phyloP scores from a whole-genome alignment of 2,329 filamentous ascomycete genomes.

The Sporothrix brasiliensis region DNA sequence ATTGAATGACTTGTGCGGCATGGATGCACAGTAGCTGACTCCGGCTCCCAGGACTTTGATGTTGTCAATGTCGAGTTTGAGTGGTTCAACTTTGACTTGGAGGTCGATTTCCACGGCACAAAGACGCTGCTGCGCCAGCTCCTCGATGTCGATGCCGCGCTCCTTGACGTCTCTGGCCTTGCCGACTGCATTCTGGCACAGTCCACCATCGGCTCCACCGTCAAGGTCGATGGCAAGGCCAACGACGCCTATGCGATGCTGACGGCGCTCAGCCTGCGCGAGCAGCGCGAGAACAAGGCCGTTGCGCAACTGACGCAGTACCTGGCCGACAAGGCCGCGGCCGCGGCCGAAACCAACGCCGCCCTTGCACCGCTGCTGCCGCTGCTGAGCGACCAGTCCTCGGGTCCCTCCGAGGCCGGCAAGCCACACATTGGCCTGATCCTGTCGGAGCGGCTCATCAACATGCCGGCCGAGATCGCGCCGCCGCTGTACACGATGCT shows the following conservation, averaged over 20 bases:
- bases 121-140: slow-evolving; percentile 89
- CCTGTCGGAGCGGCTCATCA: slow-evolving; percentile 91
- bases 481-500: slow-evolving; percentile 96
- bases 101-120: slow-evolving; percentile 91
- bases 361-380: slow-evolving; percentile 59
- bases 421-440: slow-evolving; percentile 72
- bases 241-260: slow-evolving; percentile 91
- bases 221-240: slow-evolving; percentile 95
- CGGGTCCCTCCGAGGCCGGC: not conserved
- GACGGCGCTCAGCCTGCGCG: slow-evolving; percentile 79
- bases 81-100: slow-evolving; percentile 93
- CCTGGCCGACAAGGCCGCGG: slow-evolving; percentile 61
- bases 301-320: slow-evolving; percentile 74
- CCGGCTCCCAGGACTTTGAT: slow-evolving; percentile 70
- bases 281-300: slow-evolving; percentile 74
- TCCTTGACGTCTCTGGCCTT: slow-evolving; percentile 86
- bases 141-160: slow-evolving; percentile 80
- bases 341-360: slow-evolving; percentile 41
- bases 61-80: slow-evolving; percentile 96
- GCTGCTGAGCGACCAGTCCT: slow-evolving; percentile 53
- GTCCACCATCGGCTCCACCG: slow-evolving; percentile 84
- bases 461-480: slow-evolving; percentile 90
- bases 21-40: slow-evolving; percentile 32
- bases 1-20: not conserved
- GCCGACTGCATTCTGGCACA: slow-evolving; percentile 83